Base-by-base conservation (phyloP, 2,329 filamentous ascomycete species). In the Hymenoscyphus repandus region DNA sequence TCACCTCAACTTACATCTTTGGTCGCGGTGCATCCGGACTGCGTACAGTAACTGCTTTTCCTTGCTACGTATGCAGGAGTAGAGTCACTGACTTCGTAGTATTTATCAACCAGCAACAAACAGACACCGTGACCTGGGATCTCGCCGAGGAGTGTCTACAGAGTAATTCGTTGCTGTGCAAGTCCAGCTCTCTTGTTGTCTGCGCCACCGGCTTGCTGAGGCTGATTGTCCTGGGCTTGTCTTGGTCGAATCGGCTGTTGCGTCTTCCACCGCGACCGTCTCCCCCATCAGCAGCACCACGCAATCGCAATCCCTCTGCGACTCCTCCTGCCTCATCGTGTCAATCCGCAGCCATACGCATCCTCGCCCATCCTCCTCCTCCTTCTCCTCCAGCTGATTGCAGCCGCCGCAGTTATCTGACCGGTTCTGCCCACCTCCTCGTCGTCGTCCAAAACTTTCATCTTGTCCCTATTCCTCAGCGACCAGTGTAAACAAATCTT, bases 151-250 rank as follows among this genome's bases (percentile, higher is more conserved):
- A n/a, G n/a, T n/a, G n/a, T n/a, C n/a, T 37, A 37, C 34, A 11
- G 12, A 13, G 34, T 37, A 37, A 4, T 27, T 27, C 22, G 22
- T 13, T 4, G 3, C 4, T 17, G 34, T 37, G 5, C 34, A 13
- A 22, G 18, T 43, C 15, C 34, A 37, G 15, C 15, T 13, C 33
- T 22, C 41, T 20, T 6, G 17, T 41, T 13, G 32, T 37, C 49
- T 51, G 40, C 45, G 38, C 49, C 47, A 47, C 47, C 45, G 54
- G 52, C 50, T 54, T 57, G 52, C 54, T 57, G 56, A 55, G 54
- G 56, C 54, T 58, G 51, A 58, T 51, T 53, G 12, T 34, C 42
- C 54, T 51, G 50, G 54, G 54, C 53, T 43, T 17, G 15, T 17
- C 32, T 49, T 33, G 15, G 30, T 22, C 31, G 41, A 33, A 43